A percentile compares a stretch with the other conserved stretches of the same genome.
phyloP scores from a whole-genome alignment of 805 yeast genomes.

The Yarrowia divulgata region DNA sequence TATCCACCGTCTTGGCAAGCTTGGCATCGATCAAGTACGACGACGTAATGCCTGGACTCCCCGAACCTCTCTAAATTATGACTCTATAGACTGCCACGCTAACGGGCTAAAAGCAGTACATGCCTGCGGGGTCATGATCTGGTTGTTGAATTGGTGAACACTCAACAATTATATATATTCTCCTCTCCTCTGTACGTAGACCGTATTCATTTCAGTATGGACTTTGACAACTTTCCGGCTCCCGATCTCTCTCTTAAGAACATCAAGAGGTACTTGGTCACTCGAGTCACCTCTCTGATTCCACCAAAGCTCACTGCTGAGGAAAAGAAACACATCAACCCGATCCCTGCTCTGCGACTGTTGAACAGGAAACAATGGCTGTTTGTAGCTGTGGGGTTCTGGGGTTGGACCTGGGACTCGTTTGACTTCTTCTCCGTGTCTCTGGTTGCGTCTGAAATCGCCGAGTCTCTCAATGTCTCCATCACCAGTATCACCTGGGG shows the following conservation, averaged over 20 bases:
- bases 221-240: conserved; percentile 5
- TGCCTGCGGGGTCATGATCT: conserved; percentile 1
- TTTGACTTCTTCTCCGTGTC: conserved; percentile 73
- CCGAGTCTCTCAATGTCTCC: conserved; percentile 43
- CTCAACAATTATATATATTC: background rate
- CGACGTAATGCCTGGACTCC: too few species aligned
- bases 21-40: too few species aligned
- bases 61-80: too few species aligned
- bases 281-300: background rate
- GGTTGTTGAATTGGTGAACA: background rate
- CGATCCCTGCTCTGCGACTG: conserved; percentile 14
- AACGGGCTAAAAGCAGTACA: background rate
- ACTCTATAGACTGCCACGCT: background rate
- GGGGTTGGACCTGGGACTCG: conserved; percentile 76
- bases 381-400: conserved; percentile 64
- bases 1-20: too few species aligned
- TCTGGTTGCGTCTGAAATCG: conserved; percentile 56
- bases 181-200: background rate
- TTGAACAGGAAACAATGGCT: conserved; percentile 61
- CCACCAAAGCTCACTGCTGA: conserved; percentile 9
- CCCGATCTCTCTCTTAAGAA: conserved; percentile 3
- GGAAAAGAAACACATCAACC: conserved; percentile 11
- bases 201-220: background rate
- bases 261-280: conserved; percentile 14
- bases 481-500: conserved; percentile 72